Conservation (phyloP, 441 rosid species). For the Aquilaria agallochum region DNA sequence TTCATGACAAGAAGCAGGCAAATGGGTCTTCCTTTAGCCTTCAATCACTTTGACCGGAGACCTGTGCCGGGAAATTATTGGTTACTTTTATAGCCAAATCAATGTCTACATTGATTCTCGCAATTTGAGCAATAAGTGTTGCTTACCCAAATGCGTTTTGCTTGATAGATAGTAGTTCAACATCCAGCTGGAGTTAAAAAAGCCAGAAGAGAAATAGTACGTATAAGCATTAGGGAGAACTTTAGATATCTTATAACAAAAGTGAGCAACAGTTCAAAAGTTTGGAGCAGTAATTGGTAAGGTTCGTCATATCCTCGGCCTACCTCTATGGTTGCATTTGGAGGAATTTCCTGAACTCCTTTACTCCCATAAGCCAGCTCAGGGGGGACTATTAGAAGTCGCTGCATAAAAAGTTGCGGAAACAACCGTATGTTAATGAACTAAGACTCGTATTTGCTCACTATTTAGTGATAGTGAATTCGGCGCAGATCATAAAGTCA, state of each 20-base stretch:
- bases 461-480: too few relatives aligned
- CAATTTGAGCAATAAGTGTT: not conserved
- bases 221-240: not conserved
- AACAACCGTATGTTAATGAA: not conserved
- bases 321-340: conserved; percentile 74
- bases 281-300: not conserved
- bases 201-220: not conserved
- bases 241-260: not conserved
- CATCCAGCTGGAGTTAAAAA: conserved; percentile 61
- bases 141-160: conserved; percentile 90
- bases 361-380: conserved; percentile 81
- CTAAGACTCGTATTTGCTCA: not conserved
- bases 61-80: too few relatives aligned
- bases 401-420: conserved; percentile 29
- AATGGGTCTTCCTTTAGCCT: too few relatives aligned
- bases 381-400: conserved; percentile 78
- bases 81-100: too few relatives aligned
- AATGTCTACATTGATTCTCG: too few relatives aligned
- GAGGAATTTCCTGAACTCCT: conserved; percentile 78
- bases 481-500: too few relatives aligned
- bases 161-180: conserved; percentile 85
- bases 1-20: too few relatives aligned
- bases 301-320: not conserved
- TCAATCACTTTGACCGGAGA: too few relatives aligned
- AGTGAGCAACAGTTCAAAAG: not conserved